These are phyloP conservation scores for Cladosporium sp. DNA, from an alignment of 2,329 filamentous ascomycete species.

Conservation along the genomic window DNA sequence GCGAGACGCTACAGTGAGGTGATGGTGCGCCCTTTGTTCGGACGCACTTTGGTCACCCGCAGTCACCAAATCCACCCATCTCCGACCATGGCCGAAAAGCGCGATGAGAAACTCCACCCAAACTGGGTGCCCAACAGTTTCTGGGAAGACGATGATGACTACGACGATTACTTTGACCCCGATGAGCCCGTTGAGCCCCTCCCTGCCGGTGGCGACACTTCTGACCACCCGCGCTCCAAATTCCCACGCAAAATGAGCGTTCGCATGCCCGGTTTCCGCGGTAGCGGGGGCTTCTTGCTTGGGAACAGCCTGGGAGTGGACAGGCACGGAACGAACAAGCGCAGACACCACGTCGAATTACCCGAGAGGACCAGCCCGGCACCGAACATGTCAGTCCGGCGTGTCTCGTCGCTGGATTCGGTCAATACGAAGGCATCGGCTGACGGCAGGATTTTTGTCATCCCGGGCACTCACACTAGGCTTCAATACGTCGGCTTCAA, in stretches of 20 bases:
- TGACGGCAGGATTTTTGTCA: constrained; percentile 12
- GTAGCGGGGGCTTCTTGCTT: constrained; percentile 44
- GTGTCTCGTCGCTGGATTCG: constrained; percentile 1
- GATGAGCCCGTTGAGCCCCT: constrained; percentile 29
- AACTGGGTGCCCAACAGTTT: constrained; percentile 62
- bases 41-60: constrained; percentile 16
- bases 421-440: constrained; percentile 4
- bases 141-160: constrained; percentile 53
- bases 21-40: constrained; percentile 39
- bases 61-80: constrained; percentile 16
- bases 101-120: constrained; percentile 49
- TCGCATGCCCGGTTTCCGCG: constrained; percentile 36
- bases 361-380: neutral
- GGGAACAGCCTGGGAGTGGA: constrained; percentile 56
- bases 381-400: neutral
- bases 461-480: constrained; percentile 34
- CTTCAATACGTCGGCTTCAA: constrained; percentile 50
- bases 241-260: constrained; percentile 30
- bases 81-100: constrained; percentile 18
- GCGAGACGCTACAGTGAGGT: constrained; percentile 45
- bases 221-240: constrained; percentile 23
- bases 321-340: constrained; percentile 40
- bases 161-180: constrained; percentile 19
- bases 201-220: constrained; percentile 45
- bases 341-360: constrained; percentile 37